Percentiles rank a stretch among this genome's conserved stretches.
phyloP scores from a whole-genome alignment of 805 yeast species.

The Priceomyces castillae region DNA sequence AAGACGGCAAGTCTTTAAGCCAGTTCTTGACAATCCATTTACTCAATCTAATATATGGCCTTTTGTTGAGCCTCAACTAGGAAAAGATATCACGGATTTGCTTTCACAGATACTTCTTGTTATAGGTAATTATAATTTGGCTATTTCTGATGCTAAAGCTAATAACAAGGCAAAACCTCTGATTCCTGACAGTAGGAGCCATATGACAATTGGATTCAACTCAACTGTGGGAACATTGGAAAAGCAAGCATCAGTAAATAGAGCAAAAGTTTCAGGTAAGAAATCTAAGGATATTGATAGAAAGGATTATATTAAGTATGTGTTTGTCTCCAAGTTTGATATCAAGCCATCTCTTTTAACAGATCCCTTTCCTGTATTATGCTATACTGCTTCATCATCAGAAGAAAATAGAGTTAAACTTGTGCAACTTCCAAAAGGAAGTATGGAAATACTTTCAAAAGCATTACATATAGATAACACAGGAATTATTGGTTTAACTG shows the following conservation, averaged over 20 bases:
- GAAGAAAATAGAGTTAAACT: slow-evolving; percentile 44
- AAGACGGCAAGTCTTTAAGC: slow-evolving; percentile 58
- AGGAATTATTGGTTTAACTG: slow-evolving; percentile 35
- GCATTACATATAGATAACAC: slow-evolving; percentile 25
- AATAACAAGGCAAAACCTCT: slow-evolving; percentile 11
- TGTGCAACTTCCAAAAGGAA: slow-evolving; percentile 56
- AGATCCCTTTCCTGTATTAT: slow-evolving; percentile 57
- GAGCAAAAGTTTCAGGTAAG: slow-evolving; percentile 6
- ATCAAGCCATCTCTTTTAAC: slow-evolving; percentile 48
- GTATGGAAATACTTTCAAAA: slow-evolving; percentile 28
- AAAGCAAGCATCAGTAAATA: slow-evolving; percentile 31
- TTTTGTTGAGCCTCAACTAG: slow-evolving; percentile 36
- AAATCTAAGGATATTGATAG: not conserved
- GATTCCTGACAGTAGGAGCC: slow-evolving; percentile 21
- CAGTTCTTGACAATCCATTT: slow-evolving; percentile 62
- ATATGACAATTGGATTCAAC: slow-evolving; percentile 52
- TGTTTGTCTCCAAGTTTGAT: slow-evolving; percentile 64
- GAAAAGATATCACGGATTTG: slow-evolving; percentile 36
- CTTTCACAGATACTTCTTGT: slow-evolving; percentile 32
- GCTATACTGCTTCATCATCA: slow-evolving; percentile 42
- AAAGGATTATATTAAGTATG: slow-evolving; percentile 27
- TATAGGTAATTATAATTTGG: slow-evolving; percentile 24
- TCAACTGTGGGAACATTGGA: slow-evolving; percentile 49
- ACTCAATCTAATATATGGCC: slow-evolving; percentile 46
- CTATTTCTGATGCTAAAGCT: slow-evolving; percentile 9